Percentiles rank a stretch among this genome's conserved stretches.
Conservation (phyloP, 805 yeast genomes). For the Spathaspora arborariae region DNA sequence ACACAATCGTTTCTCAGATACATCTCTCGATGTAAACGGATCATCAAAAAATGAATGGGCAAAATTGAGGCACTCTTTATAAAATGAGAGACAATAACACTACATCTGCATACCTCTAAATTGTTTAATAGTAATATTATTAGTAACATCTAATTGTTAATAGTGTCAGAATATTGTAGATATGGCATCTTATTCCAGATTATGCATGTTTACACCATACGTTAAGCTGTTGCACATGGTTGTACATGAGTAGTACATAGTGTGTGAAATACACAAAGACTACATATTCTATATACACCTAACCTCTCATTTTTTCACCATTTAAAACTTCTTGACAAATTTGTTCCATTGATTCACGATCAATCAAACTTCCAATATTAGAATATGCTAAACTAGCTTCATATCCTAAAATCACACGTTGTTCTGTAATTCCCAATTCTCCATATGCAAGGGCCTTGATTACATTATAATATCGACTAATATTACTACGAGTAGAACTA, state of each 20-base stretch:
- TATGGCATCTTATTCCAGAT: too few relatives aligned
- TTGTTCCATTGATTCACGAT: conserved; percentile 65
- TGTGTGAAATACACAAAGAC: not conserved
- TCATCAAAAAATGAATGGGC: not conserved
- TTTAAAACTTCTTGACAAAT: conserved; percentile 71
- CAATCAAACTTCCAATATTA: conserved; percentile 64
- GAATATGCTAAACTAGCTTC: conserved; percentile 84
- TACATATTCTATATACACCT: not conserved
- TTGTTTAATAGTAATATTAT: not conserved
- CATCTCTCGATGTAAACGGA: not conserved
- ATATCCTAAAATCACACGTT: conserved; percentile 74
- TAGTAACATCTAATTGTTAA: not conserved
- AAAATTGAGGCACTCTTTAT: not conserved
- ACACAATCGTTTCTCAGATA: not conserved
- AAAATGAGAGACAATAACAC: not conserved
- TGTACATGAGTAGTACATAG: too few relatives aligned
- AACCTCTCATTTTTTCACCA: conserved; percentile 73
- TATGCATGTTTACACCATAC: too few relatives aligned
- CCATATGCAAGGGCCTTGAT: conserved; percentile 76
- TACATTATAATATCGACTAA: conserved; percentile 82
- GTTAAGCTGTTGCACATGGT: too few relatives aligned
- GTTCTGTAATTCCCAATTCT: conserved; percentile 84
- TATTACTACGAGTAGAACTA: conserved; percentile 59
- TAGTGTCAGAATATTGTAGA: not conserved
- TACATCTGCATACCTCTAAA: not conserved